Evolutionary conservation across 208 protist genomes (phyloP).

Genomic region (Phytomonas sp.): DNA sequence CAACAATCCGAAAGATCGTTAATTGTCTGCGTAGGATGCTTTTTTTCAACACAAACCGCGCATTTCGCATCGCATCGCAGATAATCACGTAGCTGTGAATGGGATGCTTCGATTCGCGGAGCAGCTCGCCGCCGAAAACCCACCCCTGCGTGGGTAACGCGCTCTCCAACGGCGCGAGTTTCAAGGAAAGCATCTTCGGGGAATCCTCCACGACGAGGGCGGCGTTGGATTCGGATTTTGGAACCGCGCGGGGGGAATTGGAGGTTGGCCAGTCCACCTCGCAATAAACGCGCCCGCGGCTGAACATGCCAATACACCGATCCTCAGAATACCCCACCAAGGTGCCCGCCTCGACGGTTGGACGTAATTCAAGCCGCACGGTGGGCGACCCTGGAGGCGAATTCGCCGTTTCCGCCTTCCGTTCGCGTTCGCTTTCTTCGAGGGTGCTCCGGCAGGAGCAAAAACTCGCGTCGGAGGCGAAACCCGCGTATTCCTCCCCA

Average conservation of each 20-base stretch:
- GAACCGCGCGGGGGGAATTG: background rate
- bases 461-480: background rate
- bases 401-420: background rate
- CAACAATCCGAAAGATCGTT: conserved; percentile 36
- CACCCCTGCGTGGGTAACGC: background rate
- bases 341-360: background rate
- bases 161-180: background rate
- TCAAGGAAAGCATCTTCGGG: background rate
- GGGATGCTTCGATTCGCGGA: conserved; percentile 46
- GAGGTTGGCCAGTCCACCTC: background rate
- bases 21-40: conserved; percentile 43
- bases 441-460: background rate
- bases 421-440: background rate
- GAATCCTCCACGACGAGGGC: background rate
- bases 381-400: too few relatives aligned
- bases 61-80: conserved; percentile 38
- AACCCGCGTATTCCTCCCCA: background rate
- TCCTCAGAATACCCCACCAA: conserved; percentile 18
- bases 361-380: background rate
- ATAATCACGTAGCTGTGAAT: conserved; percentile 50
- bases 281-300: conserved; percentile 14
- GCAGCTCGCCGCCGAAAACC: conserved; percentile 31
- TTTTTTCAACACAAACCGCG: conserved; percentile 37
- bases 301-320: conserved; percentile 21
- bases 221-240: background rate